Evolutionary conservation across 2,329 filamentous ascomycete species (phyloP).

Genomic region (Ophiostoma australiae): DNA sequence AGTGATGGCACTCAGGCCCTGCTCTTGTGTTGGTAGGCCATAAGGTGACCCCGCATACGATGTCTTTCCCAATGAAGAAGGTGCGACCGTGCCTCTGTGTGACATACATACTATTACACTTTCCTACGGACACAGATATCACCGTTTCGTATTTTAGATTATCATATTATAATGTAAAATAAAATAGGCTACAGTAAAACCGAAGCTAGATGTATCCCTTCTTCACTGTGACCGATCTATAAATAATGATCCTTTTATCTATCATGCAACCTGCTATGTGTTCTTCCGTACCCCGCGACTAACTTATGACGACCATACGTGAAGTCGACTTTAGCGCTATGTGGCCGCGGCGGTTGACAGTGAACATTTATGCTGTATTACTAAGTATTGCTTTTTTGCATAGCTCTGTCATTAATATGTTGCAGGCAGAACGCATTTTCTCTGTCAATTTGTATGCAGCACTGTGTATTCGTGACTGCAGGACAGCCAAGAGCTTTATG

Average conservation of each 20-base stretch:
- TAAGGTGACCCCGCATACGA: background rate
- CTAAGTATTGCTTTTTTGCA: background rate
- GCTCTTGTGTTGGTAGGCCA: background rate
- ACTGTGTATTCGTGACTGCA: background rate
- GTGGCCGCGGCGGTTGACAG: background rate
- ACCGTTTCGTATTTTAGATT: background rate
- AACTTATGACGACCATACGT: conserved; percentile 9
- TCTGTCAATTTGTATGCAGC: background rate
- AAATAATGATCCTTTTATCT: background rate
- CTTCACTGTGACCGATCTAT: no score
- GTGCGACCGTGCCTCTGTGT: background rate
- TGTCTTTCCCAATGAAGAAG: conserved; percentile 7
- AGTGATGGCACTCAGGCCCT: background rate
- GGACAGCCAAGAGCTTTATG: background rate
- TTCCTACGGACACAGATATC: background rate
- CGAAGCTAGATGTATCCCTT: no score
- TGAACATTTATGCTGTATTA: no score
- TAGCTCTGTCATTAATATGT: background rate
- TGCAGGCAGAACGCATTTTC: background rate
- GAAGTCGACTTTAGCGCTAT: background rate
- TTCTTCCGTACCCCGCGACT: background rate
- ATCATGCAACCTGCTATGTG: background rate
- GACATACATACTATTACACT: background rate
- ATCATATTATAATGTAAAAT: background rate
- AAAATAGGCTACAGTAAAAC: no score